A percentile compares a stretch with the other conserved stretches of the same genome.
phyloP scores from a whole-genome alignment of 2,329 filamentous ascomycete genomes.

The Cadophora sp. region DNA sequence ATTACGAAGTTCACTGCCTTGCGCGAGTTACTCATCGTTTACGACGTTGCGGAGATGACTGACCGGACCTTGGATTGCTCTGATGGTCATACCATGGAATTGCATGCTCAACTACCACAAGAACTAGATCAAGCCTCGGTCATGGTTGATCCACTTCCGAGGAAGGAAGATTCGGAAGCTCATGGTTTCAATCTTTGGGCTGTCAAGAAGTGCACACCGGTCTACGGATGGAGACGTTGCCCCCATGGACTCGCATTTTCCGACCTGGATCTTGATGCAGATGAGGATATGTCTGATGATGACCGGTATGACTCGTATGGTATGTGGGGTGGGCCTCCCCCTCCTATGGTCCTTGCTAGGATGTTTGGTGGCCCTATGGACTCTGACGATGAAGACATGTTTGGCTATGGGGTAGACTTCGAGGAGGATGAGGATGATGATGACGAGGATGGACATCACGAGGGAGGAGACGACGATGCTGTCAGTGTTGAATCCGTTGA shows the following conservation, averaged over 20 bases:
- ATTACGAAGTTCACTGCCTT: slow-evolving; percentile 20
- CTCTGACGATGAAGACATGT: background rate
- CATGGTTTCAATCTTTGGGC: slow-evolving; percentile 12
- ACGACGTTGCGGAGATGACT: slow-evolving; percentile 23
- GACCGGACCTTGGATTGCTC: slow-evolving; percentile 16
- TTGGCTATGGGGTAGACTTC: slow-evolving; percentile 1
- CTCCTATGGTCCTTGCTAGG: background rate
- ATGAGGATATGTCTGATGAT: slow-evolving; percentile 16
- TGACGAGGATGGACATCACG: background rate
- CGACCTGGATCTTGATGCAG: slow-evolving; percentile 15
- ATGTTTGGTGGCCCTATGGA: slow-evolving; percentile 1
- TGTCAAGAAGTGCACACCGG: slow-evolving; percentile 19
- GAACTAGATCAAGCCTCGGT: slow-evolving; percentile 15
- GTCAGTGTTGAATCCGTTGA: slow-evolving; percentile 15
- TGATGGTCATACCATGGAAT: slow-evolving; percentile 17
- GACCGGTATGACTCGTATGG: slow-evolving; percentile 3
- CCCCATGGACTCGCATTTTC: slow-evolving; percentile 14
- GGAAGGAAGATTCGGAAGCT: background rate
- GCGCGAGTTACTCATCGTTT: slow-evolving; percentile 24
- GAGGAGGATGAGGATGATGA: slow-evolving; percentile 7
- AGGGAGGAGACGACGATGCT: slow-evolving; percentile 2
- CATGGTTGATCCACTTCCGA: slow-evolving; percentile 11
- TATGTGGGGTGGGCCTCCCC: background rate
- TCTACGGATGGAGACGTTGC: slow-evolving; percentile 35
- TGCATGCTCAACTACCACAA: slow-evolving; percentile 23